Evolutionary conservation across 805 yeast genomes (phyloP).

Genomic region (Brettanomyces naardenensis): DNA sequence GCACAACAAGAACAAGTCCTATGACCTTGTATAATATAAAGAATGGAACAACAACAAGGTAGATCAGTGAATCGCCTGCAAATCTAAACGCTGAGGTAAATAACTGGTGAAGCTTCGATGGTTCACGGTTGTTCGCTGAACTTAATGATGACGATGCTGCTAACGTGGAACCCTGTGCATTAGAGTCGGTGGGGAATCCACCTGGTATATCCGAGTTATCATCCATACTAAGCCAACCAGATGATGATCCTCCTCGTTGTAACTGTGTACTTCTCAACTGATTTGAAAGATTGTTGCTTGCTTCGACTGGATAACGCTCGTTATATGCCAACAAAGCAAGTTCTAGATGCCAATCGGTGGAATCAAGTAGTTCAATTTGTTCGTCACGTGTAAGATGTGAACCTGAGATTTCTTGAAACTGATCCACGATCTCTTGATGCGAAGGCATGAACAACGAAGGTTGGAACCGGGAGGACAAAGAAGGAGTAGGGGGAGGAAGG

Average conservation of each 20-base stretch:
- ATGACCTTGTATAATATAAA: constrained; percentile 15
- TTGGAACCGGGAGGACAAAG: neutral
- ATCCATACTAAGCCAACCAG: constrained; percentile 1
- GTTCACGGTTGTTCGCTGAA: neutral
- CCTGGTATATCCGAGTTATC: neutral
- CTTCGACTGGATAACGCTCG: constrained; percentile 16
- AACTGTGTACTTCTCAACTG: neutral
- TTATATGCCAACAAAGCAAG: constrained; percentile 17
- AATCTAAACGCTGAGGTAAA: constrained; percentile 9
- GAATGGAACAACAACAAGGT: constrained; percentile 20
- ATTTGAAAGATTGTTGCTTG: constrained; percentile 6
- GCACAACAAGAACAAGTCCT: constrained; percentile 13
- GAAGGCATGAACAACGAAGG: constrained; percentile 2
- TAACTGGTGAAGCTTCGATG: constrained; percentile 13
- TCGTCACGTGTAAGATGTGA: constrained; percentile 10
- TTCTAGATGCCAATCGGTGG: constrained; percentile 22
- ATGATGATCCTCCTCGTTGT: constrained; percentile 6
- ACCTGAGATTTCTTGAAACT: constrained; percentile 14
- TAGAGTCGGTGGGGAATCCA: neutral
- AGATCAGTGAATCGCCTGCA: constrained; percentile 9
- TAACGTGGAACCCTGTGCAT: neutral
- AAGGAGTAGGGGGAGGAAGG: neutral
- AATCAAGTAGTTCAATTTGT: constrained; percentile 14
- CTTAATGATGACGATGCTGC: neutral
- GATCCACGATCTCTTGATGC: constrained; percentile 13